Evolutionary conservation across 306 rosid genomes (phyloP).

Genomic region (Rosa chinensis): DNA sequence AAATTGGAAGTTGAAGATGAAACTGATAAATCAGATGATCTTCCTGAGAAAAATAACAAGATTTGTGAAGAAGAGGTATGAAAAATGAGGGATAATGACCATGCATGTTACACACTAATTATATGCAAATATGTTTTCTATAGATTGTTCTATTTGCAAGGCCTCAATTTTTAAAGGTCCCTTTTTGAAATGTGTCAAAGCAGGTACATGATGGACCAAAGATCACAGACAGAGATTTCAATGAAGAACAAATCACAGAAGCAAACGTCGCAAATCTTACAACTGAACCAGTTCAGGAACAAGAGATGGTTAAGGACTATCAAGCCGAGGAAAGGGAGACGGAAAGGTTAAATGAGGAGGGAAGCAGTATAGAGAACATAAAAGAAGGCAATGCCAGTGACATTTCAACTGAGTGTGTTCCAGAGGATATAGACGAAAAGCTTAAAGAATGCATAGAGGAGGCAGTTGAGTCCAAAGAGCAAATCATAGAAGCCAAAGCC

Average conservation of each 20-base stretch:
- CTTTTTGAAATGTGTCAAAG: neutral
- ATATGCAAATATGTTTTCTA: neutral
- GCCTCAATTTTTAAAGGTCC: neutral
- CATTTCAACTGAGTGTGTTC: conserved; percentile 7
- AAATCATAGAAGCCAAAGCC: conserved; percentile 16
- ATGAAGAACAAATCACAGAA: conserved; percentile 20
- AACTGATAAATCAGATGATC: neutral
- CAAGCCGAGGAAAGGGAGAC: conserved; percentile 22
- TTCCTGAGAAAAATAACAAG: neutral
- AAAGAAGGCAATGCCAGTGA: conserved; percentile 15
- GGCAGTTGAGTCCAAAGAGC: conserved; percentile 13
- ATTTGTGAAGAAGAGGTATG: neutral
- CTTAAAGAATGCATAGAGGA: conserved; percentile 12
- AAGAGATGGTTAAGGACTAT: conserved; percentile 16
- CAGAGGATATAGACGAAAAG: conserved; percentile 20
- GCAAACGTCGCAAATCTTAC: conserved; percentile 16
- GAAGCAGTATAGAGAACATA: conserved; percentile 11
- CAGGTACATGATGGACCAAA: conserved; percentile 5
- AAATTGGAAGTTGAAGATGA: neutral
- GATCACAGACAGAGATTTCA: conserved; percentile 6
- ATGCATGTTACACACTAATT: neutral
- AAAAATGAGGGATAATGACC: neutral
- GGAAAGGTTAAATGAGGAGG: conserved; percentile 26
- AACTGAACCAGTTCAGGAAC: conserved; percentile 12
- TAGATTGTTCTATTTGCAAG: neutral